Conservation (phyloP, 768 basidiomycete species). For the Lactarius hatsudake region DNA sequence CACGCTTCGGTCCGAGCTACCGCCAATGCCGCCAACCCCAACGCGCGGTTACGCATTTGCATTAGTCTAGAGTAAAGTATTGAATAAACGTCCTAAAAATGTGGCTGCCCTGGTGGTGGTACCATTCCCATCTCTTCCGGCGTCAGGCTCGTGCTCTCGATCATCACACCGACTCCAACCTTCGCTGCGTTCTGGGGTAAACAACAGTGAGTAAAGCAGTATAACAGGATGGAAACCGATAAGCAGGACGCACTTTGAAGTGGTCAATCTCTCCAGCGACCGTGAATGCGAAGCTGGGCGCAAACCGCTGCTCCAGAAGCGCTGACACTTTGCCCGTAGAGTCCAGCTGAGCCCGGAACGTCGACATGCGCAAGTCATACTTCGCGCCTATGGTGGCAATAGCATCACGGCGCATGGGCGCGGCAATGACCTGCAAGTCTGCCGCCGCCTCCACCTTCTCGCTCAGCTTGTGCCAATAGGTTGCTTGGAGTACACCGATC, state of each 20-base stretch:
- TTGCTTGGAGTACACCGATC: constrained; percentile 79
- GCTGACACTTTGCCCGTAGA: constrained; percentile 95
- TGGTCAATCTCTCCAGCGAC: constrained; percentile 98
- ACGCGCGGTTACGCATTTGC: constrained; percentile 15
- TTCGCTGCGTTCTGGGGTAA: constrained; percentile 77
- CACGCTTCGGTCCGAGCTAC: constrained; percentile 18
- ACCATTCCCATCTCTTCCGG: constrained; percentile 73
- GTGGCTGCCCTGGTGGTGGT: constrained; percentile 30
- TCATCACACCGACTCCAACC: constrained; percentile 97
- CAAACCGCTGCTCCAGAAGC: constrained; percentile 92
- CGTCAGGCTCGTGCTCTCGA: constrained; percentile 79
- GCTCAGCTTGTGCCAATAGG: constrained; percentile 94
- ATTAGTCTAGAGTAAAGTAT: constrained; percentile 29
- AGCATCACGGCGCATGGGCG: constrained; percentile 81
- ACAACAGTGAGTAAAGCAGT: constrained; percentile 3
- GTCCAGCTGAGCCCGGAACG: constrained; percentile 93
- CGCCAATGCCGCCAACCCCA: not conserved
- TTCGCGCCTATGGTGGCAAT: constrained; percentile 93
- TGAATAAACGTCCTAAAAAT: constrained; percentile 18
- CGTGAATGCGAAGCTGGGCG: constrained; percentile 91
- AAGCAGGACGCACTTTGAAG: constrained; percentile 68
- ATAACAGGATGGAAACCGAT: not conserved
- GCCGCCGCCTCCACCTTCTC: constrained; percentile 98
- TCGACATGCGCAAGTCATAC: constrained; percentile 91
- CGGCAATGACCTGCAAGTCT: constrained; percentile 80